These are phyloP conservation scores for Talaromyces ruber DNA, from an alignment of 495 filamentous ascomycete genomes.

Conservation along the genomic window DNA sequence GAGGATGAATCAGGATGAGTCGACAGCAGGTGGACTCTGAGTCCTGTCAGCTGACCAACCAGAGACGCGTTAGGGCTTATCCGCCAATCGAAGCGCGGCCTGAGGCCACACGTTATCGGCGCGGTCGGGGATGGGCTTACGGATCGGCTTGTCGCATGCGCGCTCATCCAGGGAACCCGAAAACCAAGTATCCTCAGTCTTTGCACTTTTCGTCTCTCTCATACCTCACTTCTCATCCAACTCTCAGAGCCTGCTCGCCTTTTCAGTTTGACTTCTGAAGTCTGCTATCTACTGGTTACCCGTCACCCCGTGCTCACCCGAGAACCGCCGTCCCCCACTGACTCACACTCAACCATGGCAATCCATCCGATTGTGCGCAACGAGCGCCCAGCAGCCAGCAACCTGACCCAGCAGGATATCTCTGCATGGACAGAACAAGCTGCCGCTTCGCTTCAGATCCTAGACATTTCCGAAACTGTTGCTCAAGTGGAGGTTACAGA, in stretches of 20 bases:
- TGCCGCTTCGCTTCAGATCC: constrained; percentile 29
- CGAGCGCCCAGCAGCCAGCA: constrained; percentile 12
- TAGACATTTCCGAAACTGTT: constrained; percentile 29
- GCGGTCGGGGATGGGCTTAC: not conserved
- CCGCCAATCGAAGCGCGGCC: not conserved
- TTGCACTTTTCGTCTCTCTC: not conserved
- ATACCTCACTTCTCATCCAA: not conserved
- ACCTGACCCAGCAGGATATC: constrained; percentile 35
- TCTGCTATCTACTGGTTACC: not conserved
- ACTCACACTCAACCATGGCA: constrained; percentile 20
- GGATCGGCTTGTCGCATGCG: constrained; percentile 1
- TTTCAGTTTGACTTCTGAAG: not conserved
- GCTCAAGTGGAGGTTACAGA: constrained; percentile 11
- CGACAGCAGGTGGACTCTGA: not conserved
- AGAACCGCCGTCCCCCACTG: not conserved
- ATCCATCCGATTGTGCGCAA: constrained; percentile 31
- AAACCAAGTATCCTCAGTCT: not conserved
- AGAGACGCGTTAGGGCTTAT: not conserved
- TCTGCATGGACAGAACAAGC: constrained; percentile 46
- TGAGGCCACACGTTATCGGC: constrained; percentile 2
- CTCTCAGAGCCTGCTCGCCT: not conserved
- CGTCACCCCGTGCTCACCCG: not conserved
- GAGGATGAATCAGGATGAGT: constrained; percentile 3
- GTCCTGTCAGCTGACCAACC: not conserved
- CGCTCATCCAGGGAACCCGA: not conserved